Conservation (phyloP, 169 alveolate genomes). For the Babesia divergens region DNA sequence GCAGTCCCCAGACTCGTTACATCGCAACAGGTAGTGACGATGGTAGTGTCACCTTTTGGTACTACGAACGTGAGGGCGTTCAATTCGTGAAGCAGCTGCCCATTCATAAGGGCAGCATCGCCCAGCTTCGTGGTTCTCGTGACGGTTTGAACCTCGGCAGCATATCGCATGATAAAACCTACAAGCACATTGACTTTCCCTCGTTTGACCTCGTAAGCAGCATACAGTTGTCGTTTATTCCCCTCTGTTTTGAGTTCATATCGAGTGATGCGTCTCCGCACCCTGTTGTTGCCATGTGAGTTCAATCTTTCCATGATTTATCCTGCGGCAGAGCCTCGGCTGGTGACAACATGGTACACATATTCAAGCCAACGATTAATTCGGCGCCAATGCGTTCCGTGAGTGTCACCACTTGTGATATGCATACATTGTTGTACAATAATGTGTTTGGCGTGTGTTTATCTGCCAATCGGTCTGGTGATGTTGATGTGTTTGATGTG, state of each 20-base stretch:
- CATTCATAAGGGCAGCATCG: conserved; percentile 85
- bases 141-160: conserved; percentile 80
- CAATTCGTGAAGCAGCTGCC: conserved; percentile 95
- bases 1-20: conserved; percentile 83
- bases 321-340: conserved; percentile 4
- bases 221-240: conserved; percentile 64
- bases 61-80: conserved; percentile 87
- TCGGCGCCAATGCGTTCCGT: conserved; percentile 10
- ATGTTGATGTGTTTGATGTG: conserved; percentile 78
- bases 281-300: conserved; percentile 71
- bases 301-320: neutral
- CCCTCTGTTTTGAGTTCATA: conserved; percentile 74
- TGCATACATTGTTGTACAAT: conserved; percentile 69
- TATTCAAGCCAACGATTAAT: conserved; percentile 53
- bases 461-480: conserved; percentile 76
- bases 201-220: conserved; percentile 74
- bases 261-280: conserved; percentile 38
- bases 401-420: conserved; percentile 18
- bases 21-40: conserved; percentile 92
- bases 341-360: conserved; percentile 14
- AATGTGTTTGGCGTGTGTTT: conserved; percentile 67
- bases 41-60: conserved; percentile 97
- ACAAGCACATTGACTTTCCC: conserved; percentile 76
- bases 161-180: conserved; percentile 78
- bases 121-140: conserved; percentile 70